These are phyloP conservation scores for Cephalotrichum gorgonifer DNA, from an alignment of 2,329 filamentous ascomycete genomes.

Conservation along the genomic window DNA sequence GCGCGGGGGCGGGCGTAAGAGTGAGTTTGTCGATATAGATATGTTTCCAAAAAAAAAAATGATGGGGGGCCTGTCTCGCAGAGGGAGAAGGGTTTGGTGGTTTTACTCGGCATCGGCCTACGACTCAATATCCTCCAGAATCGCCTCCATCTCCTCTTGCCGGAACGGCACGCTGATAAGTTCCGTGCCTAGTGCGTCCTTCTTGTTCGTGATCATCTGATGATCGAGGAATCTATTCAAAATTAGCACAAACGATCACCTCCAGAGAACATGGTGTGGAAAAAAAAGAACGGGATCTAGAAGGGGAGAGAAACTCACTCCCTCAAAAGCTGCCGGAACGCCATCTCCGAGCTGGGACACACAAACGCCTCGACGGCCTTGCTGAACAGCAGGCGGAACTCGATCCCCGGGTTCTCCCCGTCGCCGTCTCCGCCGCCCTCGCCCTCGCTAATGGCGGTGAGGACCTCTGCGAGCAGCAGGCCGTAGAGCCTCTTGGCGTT, in stretches of 20 bases:
- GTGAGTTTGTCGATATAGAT: too few relatives aligned
- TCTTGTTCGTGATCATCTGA: slow-evolving; percentile 86
- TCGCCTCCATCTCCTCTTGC: slow-evolving; percentile 78
- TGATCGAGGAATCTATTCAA: slow-evolving; percentile 78
- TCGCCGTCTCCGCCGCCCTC: slow-evolving; percentile 20
- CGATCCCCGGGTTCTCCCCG: slow-evolving; percentile 59
- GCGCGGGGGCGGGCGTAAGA: too few relatives aligned
- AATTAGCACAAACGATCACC: slow-evolving; percentile 11
- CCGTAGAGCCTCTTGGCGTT: slow-evolving; percentile 84
- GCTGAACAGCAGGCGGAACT: slow-evolving; percentile 86
- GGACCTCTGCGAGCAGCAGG: slow-evolving; percentile 73
- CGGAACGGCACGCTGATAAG: slow-evolving; percentile 75
- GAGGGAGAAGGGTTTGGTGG: too few relatives aligned
- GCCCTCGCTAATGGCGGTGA: slow-evolving; percentile 46
- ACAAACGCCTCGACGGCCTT: slow-evolving; percentile 97
- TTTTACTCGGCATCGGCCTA: neutral
- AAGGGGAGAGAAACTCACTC: slow-evolving; percentile 47
- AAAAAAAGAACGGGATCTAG: neutral
- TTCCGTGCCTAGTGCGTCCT: slow-evolving; percentile 78
- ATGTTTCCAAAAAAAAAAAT: too few relatives aligned
- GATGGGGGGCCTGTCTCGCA: too few relatives aligned
- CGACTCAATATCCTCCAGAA: slow-evolving; percentile 58
- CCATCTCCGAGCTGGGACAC: slow-evolving; percentile 81
- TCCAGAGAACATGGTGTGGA: neutral
- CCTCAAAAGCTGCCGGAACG: slow-evolving; percentile 85